These are phyloP conservation scores for Lathyrus sativus DNA, from an alignment of 306 rosid species.

Conservation along the genomic window DNA sequence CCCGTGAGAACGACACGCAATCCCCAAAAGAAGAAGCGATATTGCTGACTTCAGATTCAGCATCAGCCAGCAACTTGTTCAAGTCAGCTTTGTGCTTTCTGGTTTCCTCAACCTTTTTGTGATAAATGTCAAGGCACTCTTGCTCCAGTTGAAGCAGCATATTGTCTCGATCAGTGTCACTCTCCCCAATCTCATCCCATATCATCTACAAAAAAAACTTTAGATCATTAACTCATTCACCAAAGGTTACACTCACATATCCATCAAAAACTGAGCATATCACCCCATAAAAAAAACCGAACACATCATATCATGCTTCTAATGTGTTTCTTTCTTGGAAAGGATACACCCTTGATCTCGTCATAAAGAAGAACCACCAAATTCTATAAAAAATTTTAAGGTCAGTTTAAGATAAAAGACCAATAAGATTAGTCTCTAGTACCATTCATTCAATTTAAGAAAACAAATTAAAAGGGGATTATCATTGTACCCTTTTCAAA, in stretches of 20 bases:
- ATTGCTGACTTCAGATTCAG: conserved; percentile 58
- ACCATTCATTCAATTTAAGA: conserved; percentile 3
- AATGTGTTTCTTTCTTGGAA: background rate
- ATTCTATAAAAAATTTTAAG: background rate
- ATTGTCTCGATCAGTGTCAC: conserved; percentile 69
- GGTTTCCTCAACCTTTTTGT: conserved; percentile 71
- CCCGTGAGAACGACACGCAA: conserved; percentile 50
- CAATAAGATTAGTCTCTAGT: background rate
- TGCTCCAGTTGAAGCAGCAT: conserved; percentile 92
- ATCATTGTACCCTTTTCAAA: background rate
- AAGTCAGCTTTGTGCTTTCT: conserved; percentile 75
- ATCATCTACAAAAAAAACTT: conserved; percentile 49
- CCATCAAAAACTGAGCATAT: background rate
- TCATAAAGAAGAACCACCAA: background rate
- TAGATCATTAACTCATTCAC: conserved; percentile 15
- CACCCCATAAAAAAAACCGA: background rate
- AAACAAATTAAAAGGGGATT: background rate
- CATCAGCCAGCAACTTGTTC: conserved; percentile 60
- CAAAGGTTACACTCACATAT: background rate
- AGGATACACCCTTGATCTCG: background rate
- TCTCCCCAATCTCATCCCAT: conserved; percentile 98
- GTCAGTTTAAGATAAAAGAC: background rate
- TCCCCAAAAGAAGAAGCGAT: conserved; percentile 70
- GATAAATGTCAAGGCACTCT: conserved; percentile 86
- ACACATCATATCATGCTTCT: background rate